phyloP scores from a whole-genome alignment of 345 rosid genomes.

The Lenwebbia sp. region DNA sequence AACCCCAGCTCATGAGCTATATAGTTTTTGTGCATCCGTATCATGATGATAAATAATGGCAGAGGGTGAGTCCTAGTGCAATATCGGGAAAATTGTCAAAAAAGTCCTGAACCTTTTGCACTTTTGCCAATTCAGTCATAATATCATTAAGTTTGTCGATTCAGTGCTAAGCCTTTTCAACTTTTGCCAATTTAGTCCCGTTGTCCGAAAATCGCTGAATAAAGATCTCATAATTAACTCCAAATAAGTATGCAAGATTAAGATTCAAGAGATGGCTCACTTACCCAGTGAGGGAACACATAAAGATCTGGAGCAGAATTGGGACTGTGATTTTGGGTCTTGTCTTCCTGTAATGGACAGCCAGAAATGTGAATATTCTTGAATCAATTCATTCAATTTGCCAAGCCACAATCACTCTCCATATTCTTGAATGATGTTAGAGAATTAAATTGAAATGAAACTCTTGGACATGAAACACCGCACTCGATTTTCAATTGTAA shows the following conservation, averaged over 20 bases:
- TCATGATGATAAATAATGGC: neutral
- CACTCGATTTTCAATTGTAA: neutral
- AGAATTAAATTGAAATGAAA: neutral
- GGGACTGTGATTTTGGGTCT: constrained; percentile 53
- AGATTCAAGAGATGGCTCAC: neutral
- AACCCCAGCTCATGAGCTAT: neutral
- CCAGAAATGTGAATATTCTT: neutral
- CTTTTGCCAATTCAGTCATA: too few species aligned
- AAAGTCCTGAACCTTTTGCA: too few species aligned
- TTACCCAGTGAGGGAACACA: constrained; percentile 91
- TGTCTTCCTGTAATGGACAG: constrained; percentile 39
- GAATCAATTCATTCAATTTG: neutral
- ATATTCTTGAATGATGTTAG: neutral
- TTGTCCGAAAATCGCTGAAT: too few species aligned
- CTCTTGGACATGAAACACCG: neutral
- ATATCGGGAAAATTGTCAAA: too few species aligned
- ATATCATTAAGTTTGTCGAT: too few species aligned
- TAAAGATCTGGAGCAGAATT: constrained; percentile 49
- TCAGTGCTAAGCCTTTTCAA: too few species aligned
- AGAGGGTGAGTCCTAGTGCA: neutral
- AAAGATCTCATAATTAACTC: neutral
- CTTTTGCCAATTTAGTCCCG: too few species aligned
- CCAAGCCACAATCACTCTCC: neutral
- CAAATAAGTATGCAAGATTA: neutral
- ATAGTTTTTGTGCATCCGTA: neutral